Evolutionary conservation across 2,329 filamentous ascomycete species (phyloP).

Genomic region (Byssothecium circinans): DNA sequence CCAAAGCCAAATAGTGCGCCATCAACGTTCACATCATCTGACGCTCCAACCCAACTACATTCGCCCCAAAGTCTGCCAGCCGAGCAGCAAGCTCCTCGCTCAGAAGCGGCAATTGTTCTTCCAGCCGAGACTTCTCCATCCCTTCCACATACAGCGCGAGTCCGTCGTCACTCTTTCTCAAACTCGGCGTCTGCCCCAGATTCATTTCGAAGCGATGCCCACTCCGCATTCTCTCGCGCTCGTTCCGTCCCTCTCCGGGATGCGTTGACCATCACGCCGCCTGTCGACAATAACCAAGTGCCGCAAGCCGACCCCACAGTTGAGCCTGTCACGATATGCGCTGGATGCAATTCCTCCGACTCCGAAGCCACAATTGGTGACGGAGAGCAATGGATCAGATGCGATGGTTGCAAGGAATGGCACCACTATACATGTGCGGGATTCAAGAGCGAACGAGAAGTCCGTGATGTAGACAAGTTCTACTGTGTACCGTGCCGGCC

Average conservation of each 20-base stretch:
- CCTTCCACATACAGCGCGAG: conserved; percentile 14
- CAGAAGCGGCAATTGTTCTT: conserved; percentile 8
- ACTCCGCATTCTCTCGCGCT: conserved; percentile 20
- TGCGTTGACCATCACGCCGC: conserved; percentile 15
- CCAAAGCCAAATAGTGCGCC: conserved; percentile 35
- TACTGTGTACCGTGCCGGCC: conserved; percentile 64
- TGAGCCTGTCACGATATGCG: conserved; percentile 53
- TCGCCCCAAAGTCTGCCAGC: conserved; percentile 39
- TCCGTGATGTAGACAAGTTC: conserved; percentile 68
- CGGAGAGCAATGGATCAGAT: conserved; percentile 66
- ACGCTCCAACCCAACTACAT: conserved; percentile 32
- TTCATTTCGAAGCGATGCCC: neutral
- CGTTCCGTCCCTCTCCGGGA: conserved; percentile 37
- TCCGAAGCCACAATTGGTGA: conserved; percentile 56
- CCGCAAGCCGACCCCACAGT: conserved; percentile 1
- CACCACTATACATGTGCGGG: conserved; percentile 69
- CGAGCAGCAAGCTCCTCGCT: conserved; percentile 18
- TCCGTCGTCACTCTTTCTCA: conserved; percentile 38
- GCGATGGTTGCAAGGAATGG: conserved; percentile 69
- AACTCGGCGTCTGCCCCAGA: conserved; percentile 8
- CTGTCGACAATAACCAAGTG: conserved; percentile 8
- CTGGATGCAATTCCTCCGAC: conserved; percentile 59
- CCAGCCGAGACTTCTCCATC: conserved; percentile 8
- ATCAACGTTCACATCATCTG: conserved; percentile 15
- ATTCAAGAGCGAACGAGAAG: conserved; percentile 65